A percentile compares a stretch with the other conserved stretches of the same genome.
phyloP scores from a whole-genome alignment of 2,329 filamentous ascomycete species.

The Aspergillus ochraceoroseus region DNA sequence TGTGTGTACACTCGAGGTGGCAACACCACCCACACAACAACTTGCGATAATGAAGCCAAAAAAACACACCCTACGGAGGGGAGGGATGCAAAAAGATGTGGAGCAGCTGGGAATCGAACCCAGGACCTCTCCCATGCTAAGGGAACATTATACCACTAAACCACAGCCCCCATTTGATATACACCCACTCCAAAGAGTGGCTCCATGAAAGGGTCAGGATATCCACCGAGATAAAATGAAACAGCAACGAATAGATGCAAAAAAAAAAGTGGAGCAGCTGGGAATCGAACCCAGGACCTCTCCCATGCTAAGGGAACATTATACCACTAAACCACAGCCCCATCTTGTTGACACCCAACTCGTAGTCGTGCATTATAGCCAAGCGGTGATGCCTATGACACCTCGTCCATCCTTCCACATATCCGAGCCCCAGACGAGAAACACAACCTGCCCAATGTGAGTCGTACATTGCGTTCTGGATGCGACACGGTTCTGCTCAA shows the following conservation, averaged over 20 bases:
- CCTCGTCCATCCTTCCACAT: too few relatives aligned
- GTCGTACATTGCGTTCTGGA: too few relatives aligned
- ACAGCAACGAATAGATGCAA: neutral
- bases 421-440: too few relatives aligned
- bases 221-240: neutral
- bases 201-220: neutral
- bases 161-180: slow-evolving; percentile 9
- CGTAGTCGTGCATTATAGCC: neutral
- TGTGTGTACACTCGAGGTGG: too few relatives aligned
- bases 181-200: neutral
- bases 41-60: neutral
- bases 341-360: neutral
- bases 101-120: slow-evolving; percentile 11
- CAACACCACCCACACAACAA: too few relatives aligned
- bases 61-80: neutral
- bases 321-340: slow-evolving; percentile 15
- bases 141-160: slow-evolving; percentile 12
- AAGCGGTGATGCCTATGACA: too few relatives aligned
- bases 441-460: too few relatives aligned
- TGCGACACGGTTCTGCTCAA: too few relatives aligned
- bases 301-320: slow-evolving; percentile 14
- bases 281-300: slow-evolving; percentile 14
- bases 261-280: slow-evolving; percentile 11
- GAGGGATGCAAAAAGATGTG: neutral
- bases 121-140: slow-evolving; percentile 11